Evolutionary conservation across 2,329 filamentous ascomycete species (phyloP), one percentile per base, ranked within the genome.

Genomic region (Ambrosiella xylebori): DNA sequence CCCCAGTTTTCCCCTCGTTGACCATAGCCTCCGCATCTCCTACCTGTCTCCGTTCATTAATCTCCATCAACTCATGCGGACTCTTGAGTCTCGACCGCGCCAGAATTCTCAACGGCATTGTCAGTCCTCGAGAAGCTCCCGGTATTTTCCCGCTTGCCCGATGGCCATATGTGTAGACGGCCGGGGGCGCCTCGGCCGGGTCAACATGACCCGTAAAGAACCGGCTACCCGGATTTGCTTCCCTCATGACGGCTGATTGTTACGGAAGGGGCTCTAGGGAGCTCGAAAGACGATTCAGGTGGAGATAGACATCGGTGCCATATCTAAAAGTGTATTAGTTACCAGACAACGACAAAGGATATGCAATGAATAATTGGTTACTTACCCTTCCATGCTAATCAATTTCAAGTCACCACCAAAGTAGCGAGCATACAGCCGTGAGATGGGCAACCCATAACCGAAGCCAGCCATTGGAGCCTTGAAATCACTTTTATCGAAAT

Each of bases 401-500:
- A 98, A 72, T 72, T 97, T 97, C 65, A 98, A 70, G 70, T 98
- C 93, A 60, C 93, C 93, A 61, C 93, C 93, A 73, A 98, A 98
- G 73, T 98, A 98, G 63, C 93, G 78, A 58, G 93, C 93, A 66
- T 98, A 98, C 56, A 98, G 75, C 63, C 93, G 78, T 64, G 88
- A 95, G 62, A 98, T 97, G 0, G 93, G 93, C 63, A 98, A 69
- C 13, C 93, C 93, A 66, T 98, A 98, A n/a, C 93, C 93, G 67
- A 97, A 98, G 1, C 93, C 93, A 62, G 93, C 93, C 93, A 98
- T 97, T 1, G 93, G 93, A 11, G 93, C 93, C 71, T 98, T 97
- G 76, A 98, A 98, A 70, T 98, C 93, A 72, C 85, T 95, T 74
- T 97, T 95, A 71, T 98, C 91, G 70, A 97, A 98, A 69, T 97